Percentiles rank a stretch among this genome's conserved stretches.
These are phyloP conservation scores for Exophiala xenobiotica DNA, from an alignment of 2,329 filamentous ascomycete species.

Conservation along the genomic window DNA sequence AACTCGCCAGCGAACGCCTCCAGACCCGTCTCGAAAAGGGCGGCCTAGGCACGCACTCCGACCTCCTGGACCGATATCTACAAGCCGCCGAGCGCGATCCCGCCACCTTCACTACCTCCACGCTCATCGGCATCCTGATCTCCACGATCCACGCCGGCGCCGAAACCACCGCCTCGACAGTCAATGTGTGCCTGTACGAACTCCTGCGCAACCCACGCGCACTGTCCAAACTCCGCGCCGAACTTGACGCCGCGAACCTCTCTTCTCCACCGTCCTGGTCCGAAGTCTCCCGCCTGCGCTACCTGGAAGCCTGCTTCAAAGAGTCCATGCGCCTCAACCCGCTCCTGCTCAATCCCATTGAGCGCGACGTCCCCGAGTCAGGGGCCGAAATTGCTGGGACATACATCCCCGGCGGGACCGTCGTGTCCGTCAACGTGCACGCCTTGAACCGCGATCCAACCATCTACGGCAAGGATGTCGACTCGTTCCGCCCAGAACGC, in stretches of 20 bases:
- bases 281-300: constrained; percentile 62
- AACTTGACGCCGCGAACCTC: constrained; percentile 13
- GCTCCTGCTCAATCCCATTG: constrained; percentile 21
- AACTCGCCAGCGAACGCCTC: constrained; percentile 5
- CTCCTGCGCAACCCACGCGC: constrained; percentile 45
- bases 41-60: constrained; percentile 44
- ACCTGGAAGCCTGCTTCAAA: constrained; percentile 18
- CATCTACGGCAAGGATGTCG: constrained; percentile 40
- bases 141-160: constrained; percentile 23
- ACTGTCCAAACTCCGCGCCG: constrained; percentile 12
- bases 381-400: constrained; percentile 20
- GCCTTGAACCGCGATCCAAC: constrained; percentile 42
- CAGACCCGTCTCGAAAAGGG: constrained; percentile 6
- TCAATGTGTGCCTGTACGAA: constrained; percentile 35
- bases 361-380: constrained; percentile 26
- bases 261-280: constrained; percentile 5
- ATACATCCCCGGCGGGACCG: constrained; percentile 17
- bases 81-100: constrained; percentile 62
- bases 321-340: constrained; percentile 14
- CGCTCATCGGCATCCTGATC: constrained; percentile 16
- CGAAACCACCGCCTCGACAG: constrained; percentile 16
- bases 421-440: constrained; percentile 34
- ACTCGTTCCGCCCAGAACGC: constrained; percentile 45
- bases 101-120: constrained; percentile 4
- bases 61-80: constrained; percentile 72